A percentile compares a stretch with the other conserved stretches of the same genome.
phyloP scores from a whole-genome alignment of 1,284 basidiomycete genomes.

The Abortiporus biennis region DNA sequence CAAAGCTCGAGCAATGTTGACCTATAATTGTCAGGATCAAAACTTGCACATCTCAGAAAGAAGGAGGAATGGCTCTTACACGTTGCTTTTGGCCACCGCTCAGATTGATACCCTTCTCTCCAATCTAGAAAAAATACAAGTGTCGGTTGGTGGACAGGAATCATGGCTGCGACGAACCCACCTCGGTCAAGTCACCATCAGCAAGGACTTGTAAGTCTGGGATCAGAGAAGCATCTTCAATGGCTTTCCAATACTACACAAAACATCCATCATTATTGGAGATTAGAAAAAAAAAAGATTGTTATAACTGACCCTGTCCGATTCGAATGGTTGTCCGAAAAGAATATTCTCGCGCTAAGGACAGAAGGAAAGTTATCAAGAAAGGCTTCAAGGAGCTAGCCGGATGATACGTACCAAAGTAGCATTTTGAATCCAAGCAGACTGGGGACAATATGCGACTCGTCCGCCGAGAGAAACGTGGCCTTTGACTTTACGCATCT shows the following conservation, averaged over 20 bases:
- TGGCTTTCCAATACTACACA: slow-evolving; percentile 53
- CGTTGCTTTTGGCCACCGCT: slow-evolving; percentile 61
- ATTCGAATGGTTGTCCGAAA: slow-evolving; percentile 67
- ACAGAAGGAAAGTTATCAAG: neutral
- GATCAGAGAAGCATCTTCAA: slow-evolving; percentile 57
- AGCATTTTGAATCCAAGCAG: slow-evolving; percentile 87
- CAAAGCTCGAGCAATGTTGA: slow-evolving; percentile 70
- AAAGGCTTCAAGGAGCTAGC: neutral
- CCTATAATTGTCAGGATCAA: slow-evolving; percentile 21
- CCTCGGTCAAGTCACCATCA: slow-evolving; percentile 72
- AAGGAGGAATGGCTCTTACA: slow-evolving; percentile 22
- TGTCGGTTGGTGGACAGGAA: slow-evolving; percentile 1
- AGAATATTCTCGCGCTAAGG: slow-evolving; percentile 52
- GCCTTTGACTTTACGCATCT: slow-evolving; percentile 59
- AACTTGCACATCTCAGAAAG: neutral
- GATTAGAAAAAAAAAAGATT: neutral
- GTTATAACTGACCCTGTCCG: slow-evolving; percentile 29
- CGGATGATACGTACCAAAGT: slow-evolving; percentile 43
- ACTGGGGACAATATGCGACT: slow-evolving; percentile 80
- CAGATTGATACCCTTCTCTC: slow-evolving; percentile 59
- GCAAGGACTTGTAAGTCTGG: slow-evolving; percentile 69
- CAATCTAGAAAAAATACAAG: slow-evolving; percentile 36
- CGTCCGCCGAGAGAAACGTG: slow-evolving; percentile 58
- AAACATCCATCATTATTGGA: neutral
- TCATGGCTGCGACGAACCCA: slow-evolving; percentile 22